phyloP scores from a whole-genome alignment of 2,329 filamentous ascomycete genomes.

The Calonectria leucothoes region DNA sequence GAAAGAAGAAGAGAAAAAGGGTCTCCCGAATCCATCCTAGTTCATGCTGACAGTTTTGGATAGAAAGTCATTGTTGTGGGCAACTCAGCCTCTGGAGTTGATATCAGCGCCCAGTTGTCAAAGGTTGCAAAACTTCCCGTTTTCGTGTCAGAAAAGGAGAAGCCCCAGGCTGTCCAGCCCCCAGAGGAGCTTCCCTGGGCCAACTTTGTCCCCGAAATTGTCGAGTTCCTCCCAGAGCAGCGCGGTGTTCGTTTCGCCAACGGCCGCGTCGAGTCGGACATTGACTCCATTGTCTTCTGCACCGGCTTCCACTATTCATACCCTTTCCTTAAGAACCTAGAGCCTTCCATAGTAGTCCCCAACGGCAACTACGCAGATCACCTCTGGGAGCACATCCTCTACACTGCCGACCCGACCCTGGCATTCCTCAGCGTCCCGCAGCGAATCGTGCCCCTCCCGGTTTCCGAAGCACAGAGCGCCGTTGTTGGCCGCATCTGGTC shows the following conservation, averaged over 20 bases:
- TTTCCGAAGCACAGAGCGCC: slow-evolving; percentile 76
- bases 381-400: slow-evolving; percentile 78
- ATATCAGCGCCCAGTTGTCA: slow-evolving; percentile 75
- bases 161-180: slow-evolving; percentile 36
- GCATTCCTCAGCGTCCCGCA: slow-evolving; percentile 74
- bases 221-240: slow-evolving; percentile 57
- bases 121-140: slow-evolving; percentile 64
- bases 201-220: slow-evolving; percentile 57
- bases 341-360: slow-evolving; percentile 65
- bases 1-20: no score
- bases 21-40: accelerated
- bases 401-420: slow-evolving; percentile 72
- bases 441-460: slow-evolving; percentile 77
- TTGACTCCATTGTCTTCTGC: slow-evolving; percentile 84
- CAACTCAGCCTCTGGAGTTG: slow-evolving; percentile 77
- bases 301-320: slow-evolving; percentile 89
- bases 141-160: slow-evolving; percentile 63
- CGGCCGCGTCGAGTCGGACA: slow-evolving; percentile 68
- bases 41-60: slow-evolving; percentile 44
- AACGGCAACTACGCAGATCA: slow-evolving; percentile 75
- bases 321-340: slow-evolving; percentile 69
- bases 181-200: slow-evolving; percentile 45
- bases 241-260: slow-evolving; percentile 71
- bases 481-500: slow-evolving; percentile 76
- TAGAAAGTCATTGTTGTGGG: slow-evolving; percentile 77